These are phyloP conservation scores for Knoxdaviesia capensis DNA, from an alignment of 2,329 filamentous ascomycete species.

Conservation along the genomic window DNA sequence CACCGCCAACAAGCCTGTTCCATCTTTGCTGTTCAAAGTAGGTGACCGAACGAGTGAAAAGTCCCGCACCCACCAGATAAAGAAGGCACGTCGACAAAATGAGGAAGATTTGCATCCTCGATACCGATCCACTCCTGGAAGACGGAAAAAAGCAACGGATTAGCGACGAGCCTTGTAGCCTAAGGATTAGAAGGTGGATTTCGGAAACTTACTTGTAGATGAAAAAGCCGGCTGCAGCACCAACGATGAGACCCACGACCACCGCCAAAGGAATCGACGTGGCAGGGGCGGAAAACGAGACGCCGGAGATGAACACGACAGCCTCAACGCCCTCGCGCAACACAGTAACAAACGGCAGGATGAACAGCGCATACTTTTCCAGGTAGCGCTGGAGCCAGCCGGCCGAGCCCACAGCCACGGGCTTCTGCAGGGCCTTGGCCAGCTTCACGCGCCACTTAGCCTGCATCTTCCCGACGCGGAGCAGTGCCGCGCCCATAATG, in stretches of 20 bases:
- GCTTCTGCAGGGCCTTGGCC: conserved; percentile 41
- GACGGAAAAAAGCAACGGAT: background rate
- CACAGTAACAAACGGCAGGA: conserved; percentile 61
- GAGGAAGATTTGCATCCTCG: conserved; percentile 50
- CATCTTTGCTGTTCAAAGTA: conserved; percentile 50
- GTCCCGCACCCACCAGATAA: conserved; percentile 65
- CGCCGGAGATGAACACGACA: conserved; percentile 69
- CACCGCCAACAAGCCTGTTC: conserved; percentile 41
- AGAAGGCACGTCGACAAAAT: conserved; percentile 64
- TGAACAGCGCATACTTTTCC: conserved; percentile 45
- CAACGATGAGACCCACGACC: conserved; percentile 48
- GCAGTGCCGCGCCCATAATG: conserved; percentile 57
- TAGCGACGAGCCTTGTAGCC: no score
- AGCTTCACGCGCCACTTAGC: conserved; percentile 80
- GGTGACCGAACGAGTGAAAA: conserved; percentile 65
- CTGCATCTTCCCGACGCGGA: conserved; percentile 66
- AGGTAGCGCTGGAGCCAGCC: conserved; percentile 39
- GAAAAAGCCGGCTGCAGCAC: conserved; percentile 45
- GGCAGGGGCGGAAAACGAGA: conserved; percentile 57
- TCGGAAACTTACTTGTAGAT: conserved; percentile 49
- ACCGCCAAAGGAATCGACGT: conserved; percentile 61
- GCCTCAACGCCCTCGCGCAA: conserved; percentile 60
- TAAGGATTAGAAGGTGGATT: no score
- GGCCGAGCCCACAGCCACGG: conserved; percentile 23
- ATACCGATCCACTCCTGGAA: conserved; percentile 19